Percentiles rank a stretch among this genome's conserved stretches.
Evolutionary conservation across 2,329 filamentous ascomycete genomes (phyloP).

Genomic region (Arthrinium phaeospermum): DNA sequence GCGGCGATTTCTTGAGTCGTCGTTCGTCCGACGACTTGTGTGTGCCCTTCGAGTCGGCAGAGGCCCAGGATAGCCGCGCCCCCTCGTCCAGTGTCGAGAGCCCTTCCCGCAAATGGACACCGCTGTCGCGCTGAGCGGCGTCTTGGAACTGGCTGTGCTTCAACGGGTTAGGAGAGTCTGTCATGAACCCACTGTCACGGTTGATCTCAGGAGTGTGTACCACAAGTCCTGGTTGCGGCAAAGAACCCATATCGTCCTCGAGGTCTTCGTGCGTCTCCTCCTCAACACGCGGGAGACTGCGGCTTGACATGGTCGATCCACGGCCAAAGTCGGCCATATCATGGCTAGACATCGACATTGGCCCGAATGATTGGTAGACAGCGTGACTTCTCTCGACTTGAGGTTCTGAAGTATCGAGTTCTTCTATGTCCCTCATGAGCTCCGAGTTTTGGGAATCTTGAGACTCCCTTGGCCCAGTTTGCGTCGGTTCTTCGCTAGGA

Average conservation of each 20-base stretch:
- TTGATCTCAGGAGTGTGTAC: slow-evolving; percentile 43
- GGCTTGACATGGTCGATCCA: slow-evolving; percentile 42
- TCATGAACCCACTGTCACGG: slow-evolving; percentile 56
- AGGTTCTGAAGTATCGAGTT: slow-evolving; percentile 36
- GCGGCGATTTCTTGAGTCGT: slow-evolving; percentile 31
- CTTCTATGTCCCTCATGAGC: slow-evolving; percentile 35
- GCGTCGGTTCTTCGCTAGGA: neutral
- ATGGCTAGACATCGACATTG: slow-evolving; percentile 21
- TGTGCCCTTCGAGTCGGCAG: slow-evolving; percentile 49
- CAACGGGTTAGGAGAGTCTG: slow-evolving; percentile 50
- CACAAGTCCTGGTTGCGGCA: slow-evolving; percentile 24
- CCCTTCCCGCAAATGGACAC: slow-evolving; percentile 55
- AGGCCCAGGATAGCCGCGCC: slow-evolving; percentile 42
- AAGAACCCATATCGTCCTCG: slow-evolving; percentile 34
- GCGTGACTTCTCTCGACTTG: neutral
- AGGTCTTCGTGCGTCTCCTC: slow-evolving; percentile 57
- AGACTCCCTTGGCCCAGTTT: neutral
- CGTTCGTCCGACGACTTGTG: slow-evolving; percentile 42
- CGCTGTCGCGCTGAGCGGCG: slow-evolving; percentile 57
- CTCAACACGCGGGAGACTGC: slow-evolving; percentile 56
- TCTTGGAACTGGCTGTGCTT: slow-evolving; percentile 42
- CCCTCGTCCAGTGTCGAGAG: slow-evolving; percentile 34
- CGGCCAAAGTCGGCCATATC: slow-evolving; percentile 47
- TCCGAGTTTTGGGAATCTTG: slow-evolving; percentile 26
- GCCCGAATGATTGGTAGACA: neutral